These are phyloP conservation scores for Phytopythium oedochilum DNA, from an alignment of 352 stramenopile genomes.

Conservation along the genomic window DNA sequence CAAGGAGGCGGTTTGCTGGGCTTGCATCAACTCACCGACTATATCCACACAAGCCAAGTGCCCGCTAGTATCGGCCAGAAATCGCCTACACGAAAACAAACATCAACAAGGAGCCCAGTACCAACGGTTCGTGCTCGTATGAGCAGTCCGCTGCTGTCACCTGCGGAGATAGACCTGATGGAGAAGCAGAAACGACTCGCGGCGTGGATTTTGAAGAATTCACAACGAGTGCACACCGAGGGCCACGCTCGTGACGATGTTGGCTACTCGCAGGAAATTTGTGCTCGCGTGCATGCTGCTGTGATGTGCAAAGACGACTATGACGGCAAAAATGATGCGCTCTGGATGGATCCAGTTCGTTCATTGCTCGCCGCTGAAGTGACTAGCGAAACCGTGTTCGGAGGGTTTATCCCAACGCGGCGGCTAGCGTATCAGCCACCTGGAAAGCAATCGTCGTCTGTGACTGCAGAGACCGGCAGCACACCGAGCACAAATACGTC, in stretches of 20 bases:
- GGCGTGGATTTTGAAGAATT: conserved; percentile 11
- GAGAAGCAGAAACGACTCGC: conserved; percentile 1
- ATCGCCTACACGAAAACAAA: not conserved
- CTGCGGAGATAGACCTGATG: not conserved
- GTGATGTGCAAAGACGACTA: conserved; percentile 10
- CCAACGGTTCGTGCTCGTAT: not conserved
- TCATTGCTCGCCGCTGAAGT: conserved; percentile 50
- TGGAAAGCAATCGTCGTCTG: not conserved
- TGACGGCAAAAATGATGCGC: conserved; percentile 8
- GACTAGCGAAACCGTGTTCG: conserved; percentile 52
- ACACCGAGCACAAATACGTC: too few species aligned
- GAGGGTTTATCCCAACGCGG: conserved; percentile 28
- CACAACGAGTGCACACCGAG: conserved; percentile 11
- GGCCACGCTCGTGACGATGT: not conserved
- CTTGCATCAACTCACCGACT: not conserved
- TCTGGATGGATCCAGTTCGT: conserved; percentile 42
- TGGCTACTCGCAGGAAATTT: conserved; percentile 33
- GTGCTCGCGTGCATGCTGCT: conserved; percentile 21
- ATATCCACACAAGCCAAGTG: too few species aligned
- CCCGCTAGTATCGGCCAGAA: not conserved
- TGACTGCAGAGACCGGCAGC: not conserved
- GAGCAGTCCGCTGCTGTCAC: not conserved
- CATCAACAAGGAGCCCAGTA: not conserved
- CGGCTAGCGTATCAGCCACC: conserved; percentile 20
- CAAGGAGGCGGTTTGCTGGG: not conserved